A percentile compares a stretch with the other conserved stretches of the same genome.
Conservation (phyloP, 2,329 filamentous ascomycete genomes). For the Fusarium cyanostomum region DNA sequence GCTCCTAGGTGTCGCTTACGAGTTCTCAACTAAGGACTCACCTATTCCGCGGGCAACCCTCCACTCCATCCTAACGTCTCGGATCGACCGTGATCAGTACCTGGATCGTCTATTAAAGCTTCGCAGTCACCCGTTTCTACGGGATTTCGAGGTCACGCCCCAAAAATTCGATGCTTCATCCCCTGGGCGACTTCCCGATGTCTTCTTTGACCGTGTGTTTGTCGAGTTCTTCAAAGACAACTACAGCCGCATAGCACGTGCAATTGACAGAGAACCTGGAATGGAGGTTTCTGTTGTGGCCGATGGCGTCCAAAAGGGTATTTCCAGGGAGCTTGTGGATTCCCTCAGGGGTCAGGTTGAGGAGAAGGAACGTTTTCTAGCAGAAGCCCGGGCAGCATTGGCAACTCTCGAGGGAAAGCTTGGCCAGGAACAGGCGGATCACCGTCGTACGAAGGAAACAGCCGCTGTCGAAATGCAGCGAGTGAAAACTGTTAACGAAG, state of each 20-base stretch:
- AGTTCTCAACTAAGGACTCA: conserved; percentile 98
- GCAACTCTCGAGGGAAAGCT: conserved; percentile 63
- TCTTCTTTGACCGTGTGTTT: conserved; percentile 87
- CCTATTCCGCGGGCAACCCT: conserved; percentile 84
- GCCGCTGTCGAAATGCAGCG: conserved; percentile 50
- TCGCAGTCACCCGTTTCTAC: conserved; percentile 78
- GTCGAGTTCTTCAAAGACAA: conserved; percentile 97
- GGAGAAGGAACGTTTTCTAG: conserved; percentile 69
- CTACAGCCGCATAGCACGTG: conserved; percentile 83
- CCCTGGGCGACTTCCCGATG: conserved; percentile 71
- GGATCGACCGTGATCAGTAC: conserved; percentile 87
- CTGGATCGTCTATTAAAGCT: conserved; percentile 82
- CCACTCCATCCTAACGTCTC: conserved; percentile 78
- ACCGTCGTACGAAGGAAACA: conserved; percentile 69
- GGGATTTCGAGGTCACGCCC: conserved; percentile 88
- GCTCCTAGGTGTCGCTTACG: conserved; percentile 88
- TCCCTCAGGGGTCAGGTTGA: conserved; percentile 80
- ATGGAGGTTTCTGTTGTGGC: conserved; percentile 83
- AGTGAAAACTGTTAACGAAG: conserved; percentile 74
- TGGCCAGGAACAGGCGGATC: conserved; percentile 78
- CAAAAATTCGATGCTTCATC: conserved; percentile 67
- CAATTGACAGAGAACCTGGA: conserved; percentile 90
- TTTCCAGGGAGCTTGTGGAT: conserved; percentile 94
- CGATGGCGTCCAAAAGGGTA: conserved; percentile 84
- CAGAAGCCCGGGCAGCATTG: conserved; percentile 57